These are phyloP conservation scores for Salix dunnii DNA, from an alignment of 345 rosid species.

Conservation along the genomic window DNA sequence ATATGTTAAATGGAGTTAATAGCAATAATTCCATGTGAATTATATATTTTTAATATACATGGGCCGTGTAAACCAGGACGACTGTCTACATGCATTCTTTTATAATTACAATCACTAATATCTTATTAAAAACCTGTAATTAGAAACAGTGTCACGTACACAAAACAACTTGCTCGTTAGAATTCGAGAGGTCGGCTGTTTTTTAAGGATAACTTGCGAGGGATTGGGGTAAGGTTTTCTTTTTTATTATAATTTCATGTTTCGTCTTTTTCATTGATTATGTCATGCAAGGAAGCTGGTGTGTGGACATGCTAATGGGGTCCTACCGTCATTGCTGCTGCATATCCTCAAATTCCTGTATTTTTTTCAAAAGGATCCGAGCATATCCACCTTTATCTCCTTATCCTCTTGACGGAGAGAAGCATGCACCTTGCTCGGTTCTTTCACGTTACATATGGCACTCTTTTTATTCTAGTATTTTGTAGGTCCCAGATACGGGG, in stretches of 20 bases:
- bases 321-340: constrained; percentile 7
- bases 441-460: constrained; percentile 1
- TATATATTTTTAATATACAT: too few relatives aligned
- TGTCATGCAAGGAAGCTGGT: constrained; percentile 13
- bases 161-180: not conserved
- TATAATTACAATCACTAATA: too few relatives aligned
- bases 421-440: constrained; percentile 27
- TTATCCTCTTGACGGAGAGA: constrained; percentile 36
- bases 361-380: constrained; percentile 24
- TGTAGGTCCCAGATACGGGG: not conserved
- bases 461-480: not conserved
- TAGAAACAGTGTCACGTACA: not conserved
- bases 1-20: too few relatives aligned
- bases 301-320: not conserved
- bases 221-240: not conserved
- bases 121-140: not conserved
- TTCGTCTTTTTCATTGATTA: constrained; percentile 26
- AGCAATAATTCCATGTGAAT: too few relatives aligned
- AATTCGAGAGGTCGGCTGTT: not conserved
- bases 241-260: not conserved
- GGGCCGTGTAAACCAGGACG: too few relatives aligned
- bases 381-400: constrained; percentile 42
- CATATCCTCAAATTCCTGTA: constrained; percentile 4
- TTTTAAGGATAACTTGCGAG: constrained; percentile 10
- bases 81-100: too few relatives aligned